Conservation (phyloP, 768 basidiomycete genomes). For the Pleurotus cornucopiae region DNA sequence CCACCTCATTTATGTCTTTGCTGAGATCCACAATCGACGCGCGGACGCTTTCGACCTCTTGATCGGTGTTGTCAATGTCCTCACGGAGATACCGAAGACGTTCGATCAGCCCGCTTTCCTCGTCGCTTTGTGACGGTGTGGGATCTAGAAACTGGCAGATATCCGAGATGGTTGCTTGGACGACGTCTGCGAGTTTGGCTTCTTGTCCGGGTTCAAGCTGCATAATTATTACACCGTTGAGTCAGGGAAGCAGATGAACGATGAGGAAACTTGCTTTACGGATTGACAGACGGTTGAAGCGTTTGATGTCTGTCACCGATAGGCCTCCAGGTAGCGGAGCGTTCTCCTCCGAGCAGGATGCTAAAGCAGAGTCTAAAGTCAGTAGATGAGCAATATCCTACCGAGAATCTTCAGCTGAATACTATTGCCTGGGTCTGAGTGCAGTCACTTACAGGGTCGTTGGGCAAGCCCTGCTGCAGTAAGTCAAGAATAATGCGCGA, state of each 20-base stretch:
- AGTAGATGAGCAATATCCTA: neutral
- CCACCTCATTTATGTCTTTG: conserved; percentile 10
- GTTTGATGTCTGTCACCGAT: neutral
- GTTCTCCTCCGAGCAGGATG: neutral
- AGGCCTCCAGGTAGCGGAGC: neutral
- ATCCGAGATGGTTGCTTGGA: neutral
- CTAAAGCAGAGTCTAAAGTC: neutral
- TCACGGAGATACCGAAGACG: neutral
- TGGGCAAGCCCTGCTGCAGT: neutral
- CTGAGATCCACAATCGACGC: neutral
- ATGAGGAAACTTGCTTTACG: neutral
- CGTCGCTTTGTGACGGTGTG: no score
- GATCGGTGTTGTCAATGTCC: neutral
- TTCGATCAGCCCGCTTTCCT: neutral
- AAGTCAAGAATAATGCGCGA: neutral
- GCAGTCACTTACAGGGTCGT: neutral
- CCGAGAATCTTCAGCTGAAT: neutral
- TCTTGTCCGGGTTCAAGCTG: neutral
- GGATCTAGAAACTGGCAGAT: neutral
- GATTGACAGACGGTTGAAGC: neutral
- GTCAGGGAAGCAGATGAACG: neutral
- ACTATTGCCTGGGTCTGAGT: neutral
- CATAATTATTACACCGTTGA: neutral
- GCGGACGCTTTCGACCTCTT: neutral
- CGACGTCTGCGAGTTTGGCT: neutral